Percentiles rank a stretch among this genome's conserved stretches.
Evolutionary conservation across 345 rosid species (phyloP).

Genomic region (Boechera divaricarpa): DNA sequence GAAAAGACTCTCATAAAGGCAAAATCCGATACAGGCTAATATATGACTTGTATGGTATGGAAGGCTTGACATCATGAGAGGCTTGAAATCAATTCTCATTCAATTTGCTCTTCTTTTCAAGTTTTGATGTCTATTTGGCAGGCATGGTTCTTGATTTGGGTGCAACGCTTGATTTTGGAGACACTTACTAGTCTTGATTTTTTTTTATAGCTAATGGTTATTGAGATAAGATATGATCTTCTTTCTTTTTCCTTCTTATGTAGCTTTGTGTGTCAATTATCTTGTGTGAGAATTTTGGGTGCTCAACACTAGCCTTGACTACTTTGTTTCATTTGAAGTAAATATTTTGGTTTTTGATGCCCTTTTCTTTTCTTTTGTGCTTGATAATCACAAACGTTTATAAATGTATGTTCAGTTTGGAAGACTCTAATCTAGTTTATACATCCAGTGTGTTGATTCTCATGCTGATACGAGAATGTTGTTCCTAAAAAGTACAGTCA

Average conservation of each 20-base stretch:
- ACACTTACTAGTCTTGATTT: background rate
- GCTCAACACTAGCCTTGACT: slow-evolving; percentile 1
- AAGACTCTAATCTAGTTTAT: background rate
- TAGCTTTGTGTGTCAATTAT: background rate
- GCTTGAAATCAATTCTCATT: slow-evolving; percentile 70
- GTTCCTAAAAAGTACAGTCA: slow-evolving; percentile 55
- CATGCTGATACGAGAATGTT: slow-evolving; percentile 54
- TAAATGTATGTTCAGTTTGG: background rate
- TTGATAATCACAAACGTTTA: background rate
- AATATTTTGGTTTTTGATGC: no score
- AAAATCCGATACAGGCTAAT: slow-evolving; percentile 50
- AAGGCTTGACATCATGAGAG: slow-evolving; percentile 85
- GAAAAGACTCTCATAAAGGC: no score
- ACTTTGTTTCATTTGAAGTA: no score
- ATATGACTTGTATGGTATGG: slow-evolving; percentile 96
- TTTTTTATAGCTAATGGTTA: background rate
- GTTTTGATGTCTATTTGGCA: background rate
- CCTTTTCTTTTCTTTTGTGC: background rate
- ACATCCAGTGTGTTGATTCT: slow-evolving; percentile 59
- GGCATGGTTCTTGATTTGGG: slow-evolving; percentile 11
- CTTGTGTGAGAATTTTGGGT: slow-evolving; percentile 11
- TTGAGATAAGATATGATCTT: slow-evolving; percentile 1
- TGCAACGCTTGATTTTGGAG: background rate
- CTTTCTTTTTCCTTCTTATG: background rate
- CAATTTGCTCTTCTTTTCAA: slow-evolving; percentile 6